Base-by-base conservation (phyloP, 2,329 filamentous ascomycete species). In the Neocatenulostroma microsporum region DNA sequence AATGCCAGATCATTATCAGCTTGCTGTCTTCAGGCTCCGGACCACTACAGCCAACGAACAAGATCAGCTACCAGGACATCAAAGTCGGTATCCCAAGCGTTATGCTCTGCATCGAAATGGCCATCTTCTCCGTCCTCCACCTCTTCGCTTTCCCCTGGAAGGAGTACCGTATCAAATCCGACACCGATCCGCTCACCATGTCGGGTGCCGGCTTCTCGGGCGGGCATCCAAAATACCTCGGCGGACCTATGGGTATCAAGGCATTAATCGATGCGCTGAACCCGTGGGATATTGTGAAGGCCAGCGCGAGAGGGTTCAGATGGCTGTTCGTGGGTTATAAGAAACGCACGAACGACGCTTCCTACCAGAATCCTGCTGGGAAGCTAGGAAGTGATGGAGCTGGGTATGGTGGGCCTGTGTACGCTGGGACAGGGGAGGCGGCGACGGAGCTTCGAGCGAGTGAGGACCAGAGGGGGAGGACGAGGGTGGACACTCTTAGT, bases 81-180 rank as follows among this genome's bases (percentile, higher is more conserved):
- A 83, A 84, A 55, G 77, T 91, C 30, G 84, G 84, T 34, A 80
- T 94, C 19, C 84, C 86, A 0, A 78, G 79, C 20, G 64, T 89
- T 34, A 67, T 93, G 9, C 74, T 91, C 17, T 88, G 82, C 54
- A 67, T 91, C 26, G 86, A 94, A 61, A 94, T 94, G 86, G 76
- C 83, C 7, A 64, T 84, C 20, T 93, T 94, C 52, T 69, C 82
- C 13, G 54, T 87, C 29, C 62, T 94, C 36, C 86, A 94, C 58
- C 62, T 91, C 12, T 93, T 80, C 69, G 84, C 87, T 2, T 94
- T 91, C 55, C 74, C 83, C 1, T 91, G 80, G 69, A 70, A 71
- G 38, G 78, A 78, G 1, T 94, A 94, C 59, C 66, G 62, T 42
- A 44, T 64, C 18, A 50, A 61, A 49, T 36, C 44, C 13, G 41